Evolutionary conservation across 2,329 filamentous ascomycete genomes (phyloP).

Genomic region (Sphaerostilbella broomeana): DNA sequence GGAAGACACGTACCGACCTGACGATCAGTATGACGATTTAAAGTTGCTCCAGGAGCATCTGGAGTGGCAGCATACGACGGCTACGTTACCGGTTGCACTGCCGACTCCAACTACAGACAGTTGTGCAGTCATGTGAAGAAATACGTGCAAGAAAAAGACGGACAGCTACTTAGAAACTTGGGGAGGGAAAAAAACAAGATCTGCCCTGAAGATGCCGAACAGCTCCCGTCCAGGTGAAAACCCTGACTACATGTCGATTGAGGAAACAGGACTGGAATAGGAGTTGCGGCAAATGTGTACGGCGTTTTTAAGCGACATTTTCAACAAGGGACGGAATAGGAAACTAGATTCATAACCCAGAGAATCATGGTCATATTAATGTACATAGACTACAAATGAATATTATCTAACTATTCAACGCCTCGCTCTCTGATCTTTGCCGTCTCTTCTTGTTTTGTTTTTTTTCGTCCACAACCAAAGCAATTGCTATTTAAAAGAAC

Average conservation of each 20-base stretch:
- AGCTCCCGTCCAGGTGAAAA: too few relatives aligned
- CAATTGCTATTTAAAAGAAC: slow-evolving; percentile 60
- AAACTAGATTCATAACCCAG: slow-evolving; percentile 9
- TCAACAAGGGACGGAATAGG: neutral
- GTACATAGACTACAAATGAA: slow-evolving; percentile 17
- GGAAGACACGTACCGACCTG: slow-evolving; percentile 42
- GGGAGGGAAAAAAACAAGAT: too few relatives aligned
- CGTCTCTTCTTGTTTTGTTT: neutral
- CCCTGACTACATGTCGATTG: too few relatives aligned
- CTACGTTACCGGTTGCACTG: slow-evolving; percentile 32
- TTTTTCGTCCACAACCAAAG: too few relatives aligned
- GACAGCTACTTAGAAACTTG: too few relatives aligned
- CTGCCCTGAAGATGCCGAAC: too few relatives aligned
- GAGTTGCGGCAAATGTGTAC: neutral
- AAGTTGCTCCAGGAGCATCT: slow-evolving; percentile 47
- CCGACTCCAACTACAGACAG: slow-evolving; percentile 29
- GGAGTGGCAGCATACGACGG: slow-evolving; percentile 47
- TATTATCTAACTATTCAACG: slow-evolving; percentile 14
- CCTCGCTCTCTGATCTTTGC: slow-evolving; percentile 7
- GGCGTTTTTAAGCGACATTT: slow-evolving; percentile 1
- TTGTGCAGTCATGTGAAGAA: neutral
- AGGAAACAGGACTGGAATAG: neutral
- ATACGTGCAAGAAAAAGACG: neutral
- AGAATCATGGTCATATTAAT: slow-evolving; percentile 17
- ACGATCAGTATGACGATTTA: slow-evolving; percentile 46